These are phyloP conservation scores for Nicotiana rustica DNA, from an alignment of 305 asterid species.

Conservation along the genomic window DNA sequence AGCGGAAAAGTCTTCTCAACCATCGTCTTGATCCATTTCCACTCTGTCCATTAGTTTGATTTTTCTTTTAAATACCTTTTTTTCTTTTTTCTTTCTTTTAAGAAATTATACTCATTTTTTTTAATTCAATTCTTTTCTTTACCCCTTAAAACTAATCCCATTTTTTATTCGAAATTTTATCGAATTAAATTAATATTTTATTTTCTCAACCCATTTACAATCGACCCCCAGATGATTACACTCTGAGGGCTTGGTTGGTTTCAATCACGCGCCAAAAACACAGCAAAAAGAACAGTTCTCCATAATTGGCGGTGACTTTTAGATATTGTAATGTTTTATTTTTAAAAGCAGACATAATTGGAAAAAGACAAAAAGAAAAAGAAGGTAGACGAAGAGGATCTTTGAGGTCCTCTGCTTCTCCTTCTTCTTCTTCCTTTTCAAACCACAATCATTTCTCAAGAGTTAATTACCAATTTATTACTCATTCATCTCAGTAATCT, in stretches of 20 bases:
- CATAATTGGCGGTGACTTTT: conserved; percentile 30
- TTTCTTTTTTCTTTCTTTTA: neutral
- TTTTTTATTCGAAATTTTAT: neutral
- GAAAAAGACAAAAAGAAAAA: conserved; percentile 27
- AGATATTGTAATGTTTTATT: conserved; percentile 29
- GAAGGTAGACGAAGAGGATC: conserved; percentile 30
- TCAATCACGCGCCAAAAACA: conserved; percentile 27
- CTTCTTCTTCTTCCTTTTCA: neutral
- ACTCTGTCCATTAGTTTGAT: neutral
- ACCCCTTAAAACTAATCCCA: neutral
- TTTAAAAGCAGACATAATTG: conserved; percentile 24
- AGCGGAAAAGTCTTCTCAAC: neutral
- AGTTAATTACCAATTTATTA: neutral
- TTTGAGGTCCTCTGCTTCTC: conserved; percentile 16
- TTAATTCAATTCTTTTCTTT: neutral
- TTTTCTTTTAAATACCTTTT: neutral
- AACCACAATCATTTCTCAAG: conserved; percentile 2
- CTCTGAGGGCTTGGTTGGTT: neutral
- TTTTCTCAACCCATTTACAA: neutral
- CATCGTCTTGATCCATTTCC: neutral
- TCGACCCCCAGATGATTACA: neutral
- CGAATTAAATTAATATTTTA: neutral
- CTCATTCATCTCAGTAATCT: neutral
- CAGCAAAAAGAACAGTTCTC: conserved; percentile 10
- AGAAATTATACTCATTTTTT: neutral